These are phyloP conservation scores for Metschnikowia matae DNA, from an alignment of 805 yeast species.

Conservation along the genomic window DNA sequence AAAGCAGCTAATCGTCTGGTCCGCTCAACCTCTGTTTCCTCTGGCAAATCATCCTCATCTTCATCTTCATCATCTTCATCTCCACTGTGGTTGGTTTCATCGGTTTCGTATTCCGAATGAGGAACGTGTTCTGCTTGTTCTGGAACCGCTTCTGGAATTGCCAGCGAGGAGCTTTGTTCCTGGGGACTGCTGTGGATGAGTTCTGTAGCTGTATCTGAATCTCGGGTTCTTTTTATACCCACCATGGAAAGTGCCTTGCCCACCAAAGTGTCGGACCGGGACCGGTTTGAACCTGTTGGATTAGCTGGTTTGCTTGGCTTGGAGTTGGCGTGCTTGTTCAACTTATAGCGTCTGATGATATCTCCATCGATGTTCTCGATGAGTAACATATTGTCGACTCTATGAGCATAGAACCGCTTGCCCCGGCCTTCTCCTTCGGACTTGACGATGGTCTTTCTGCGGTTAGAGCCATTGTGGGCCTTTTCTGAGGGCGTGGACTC, in stretches of 20 bases:
- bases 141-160: too few relatives aligned
- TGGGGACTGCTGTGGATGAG: not conserved
- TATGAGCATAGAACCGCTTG: constrained; percentile 56
- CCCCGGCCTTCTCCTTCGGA: constrained; percentile 33
- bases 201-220: constrained; percentile 6
- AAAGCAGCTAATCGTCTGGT: constrained; percentile 58
- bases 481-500: not conserved
- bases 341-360: constrained; percentile 71
- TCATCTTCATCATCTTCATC: constrained; percentile 19
- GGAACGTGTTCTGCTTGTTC: too few relatives aligned
- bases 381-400: constrained; percentile 69
- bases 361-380: constrained; percentile 94
- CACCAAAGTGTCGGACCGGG: constrained; percentile 39
- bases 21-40: constrained; percentile 65
- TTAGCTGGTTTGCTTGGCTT: constrained; percentile 3
- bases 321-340: constrained; percentile 49
- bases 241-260: constrained; percentile 51
- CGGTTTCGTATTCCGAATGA: constrained; percentile 15
- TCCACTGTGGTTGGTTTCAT: not conserved
- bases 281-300: constrained; percentile 18
- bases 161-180: too few relatives aligned
- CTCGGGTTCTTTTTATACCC: constrained; percentile 40
- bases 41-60: constrained; percentile 22
- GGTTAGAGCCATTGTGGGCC: not conserved
- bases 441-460: constrained; percentile 26